phyloP scores from a whole-genome alignment of 2,329 filamentous ascomycete species.

The Xylariaceae sp. region DNA sequence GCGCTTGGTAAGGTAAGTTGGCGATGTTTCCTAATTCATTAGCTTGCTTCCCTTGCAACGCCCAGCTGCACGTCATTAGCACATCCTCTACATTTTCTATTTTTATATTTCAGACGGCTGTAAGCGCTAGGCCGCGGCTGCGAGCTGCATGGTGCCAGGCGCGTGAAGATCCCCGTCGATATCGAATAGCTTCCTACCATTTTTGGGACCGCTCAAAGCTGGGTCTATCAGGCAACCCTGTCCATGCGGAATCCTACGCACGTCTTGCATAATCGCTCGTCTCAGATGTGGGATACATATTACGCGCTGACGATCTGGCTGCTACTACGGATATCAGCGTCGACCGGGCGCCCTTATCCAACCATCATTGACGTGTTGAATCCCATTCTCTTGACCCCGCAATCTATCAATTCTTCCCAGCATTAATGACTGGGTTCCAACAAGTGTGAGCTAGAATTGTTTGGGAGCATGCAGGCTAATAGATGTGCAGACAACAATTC shows the following conservation, averaged over 20 bases:
- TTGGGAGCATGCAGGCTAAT: constrained; percentile 11
- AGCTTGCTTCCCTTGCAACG: neutral
- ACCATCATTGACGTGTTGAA: constrained; percentile 8
- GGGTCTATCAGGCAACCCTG: neutral
- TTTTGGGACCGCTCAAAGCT: constrained; percentile 7
- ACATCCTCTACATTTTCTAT: constrained; percentile 18
- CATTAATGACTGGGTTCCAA: constrained; percentile 1
- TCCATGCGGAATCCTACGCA: constrained; percentile 13
- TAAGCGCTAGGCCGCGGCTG: constrained; percentile 40
- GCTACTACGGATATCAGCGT: constrained; percentile 17
- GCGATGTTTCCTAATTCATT: constrained; percentile 14
- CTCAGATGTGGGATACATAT: constrained; percentile 7
- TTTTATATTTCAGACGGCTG: constrained; percentile 24
- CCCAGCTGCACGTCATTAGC: neutral
- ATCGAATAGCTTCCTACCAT: constrained; percentile 1
- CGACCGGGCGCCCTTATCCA: constrained; percentile 9
- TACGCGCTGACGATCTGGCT: constrained; percentile 7
- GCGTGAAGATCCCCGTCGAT: constrained; percentile 9
- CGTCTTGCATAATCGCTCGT: constrained; percentile 13
- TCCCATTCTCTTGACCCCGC: constrained; percentile 8
- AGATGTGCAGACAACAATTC: constrained; percentile 61
- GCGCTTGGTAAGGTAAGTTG: constrained; percentile 75
- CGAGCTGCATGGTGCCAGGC: constrained; percentile 20
- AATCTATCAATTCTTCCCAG: constrained; percentile 3
- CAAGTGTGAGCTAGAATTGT: neutral